Base-by-base conservation (phyloP, 2,329 filamentous ascomycete genomes). In the Sarocladium strictum region DNA sequence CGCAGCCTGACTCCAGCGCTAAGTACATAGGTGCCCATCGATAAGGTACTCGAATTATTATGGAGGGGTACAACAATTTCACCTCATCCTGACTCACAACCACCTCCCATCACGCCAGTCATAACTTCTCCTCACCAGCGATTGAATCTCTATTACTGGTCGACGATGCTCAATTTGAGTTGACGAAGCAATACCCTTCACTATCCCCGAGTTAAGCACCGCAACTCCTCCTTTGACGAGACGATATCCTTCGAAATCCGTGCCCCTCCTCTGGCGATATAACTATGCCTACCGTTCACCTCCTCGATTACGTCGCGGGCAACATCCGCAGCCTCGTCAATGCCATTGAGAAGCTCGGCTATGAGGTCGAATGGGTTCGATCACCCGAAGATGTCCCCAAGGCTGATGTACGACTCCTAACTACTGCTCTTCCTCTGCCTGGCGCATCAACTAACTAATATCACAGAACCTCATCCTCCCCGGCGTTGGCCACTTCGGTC, bases 291-390 rank as follows among this genome's bases (percentile, higher is more conserved):
- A 89, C 81, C 50, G 88, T 93, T 59, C 82, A 93, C 72, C 74
- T 94, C 54, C 72, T 87, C 63, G 79, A 97, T 75, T 97, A 97
- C 69, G 93, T 97, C 61, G 93, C 94, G 58, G 94, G 94, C 67
- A 99, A 99, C 71, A 86, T 99, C 63, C 87, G 93, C 60, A 97
- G 92, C 59, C 82, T 99, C 64, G 93, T 92, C 67, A 99, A 99
- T 77, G 94, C 93, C 64, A 96, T 99, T 65, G 93, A 99, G 71
- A 96, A 94, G 72, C 81, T 93, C 56, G 94, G 94, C 58, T 97
- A 93, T 69, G 82, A 89, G 43, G 90, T 99, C 47, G 89, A 94
- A 75, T 97, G 93, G 94, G 80, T 99, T 61, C 87, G 80, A 64
- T 84, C 84, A 32, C 94, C 94, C 3, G 84, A 88, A 62, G 91